phyloP scores from a whole-genome alignment of 352 stramenopile genomes.

The Globisporangium paroecandrum region DNA sequence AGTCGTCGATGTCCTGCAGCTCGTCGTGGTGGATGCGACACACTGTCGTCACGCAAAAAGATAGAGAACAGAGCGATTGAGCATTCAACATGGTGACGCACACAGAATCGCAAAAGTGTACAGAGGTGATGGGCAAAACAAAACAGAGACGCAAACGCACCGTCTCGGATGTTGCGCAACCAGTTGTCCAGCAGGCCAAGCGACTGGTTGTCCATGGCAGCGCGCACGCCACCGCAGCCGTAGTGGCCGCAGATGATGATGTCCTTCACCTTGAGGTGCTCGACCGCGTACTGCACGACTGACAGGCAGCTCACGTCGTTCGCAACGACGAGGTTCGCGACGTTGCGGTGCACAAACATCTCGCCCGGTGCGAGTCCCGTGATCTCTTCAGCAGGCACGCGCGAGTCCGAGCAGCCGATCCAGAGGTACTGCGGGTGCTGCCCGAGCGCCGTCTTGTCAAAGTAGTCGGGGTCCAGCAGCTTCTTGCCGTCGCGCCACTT shows the following conservation, averaged over 20 bases:
- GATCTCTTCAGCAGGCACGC: slow-evolving; percentile 84
- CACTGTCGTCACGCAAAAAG: slow-evolving; percentile 36
- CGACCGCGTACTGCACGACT: slow-evolving; percentile 75
- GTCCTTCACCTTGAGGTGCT: slow-evolving; percentile 77
- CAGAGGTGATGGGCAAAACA: background rate
- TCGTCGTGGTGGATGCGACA: slow-evolving; percentile 87
- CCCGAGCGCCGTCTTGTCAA: slow-evolving; percentile 62
- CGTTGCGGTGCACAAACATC: slow-evolving; percentile 91
- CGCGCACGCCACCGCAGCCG: slow-evolving; percentile 80
- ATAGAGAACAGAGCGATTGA: background rate
- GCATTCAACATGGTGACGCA: background rate
- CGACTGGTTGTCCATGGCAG: slow-evolving; percentile 41
- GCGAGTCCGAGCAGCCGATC: slow-evolving; percentile 90
- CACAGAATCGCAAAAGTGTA: background rate
- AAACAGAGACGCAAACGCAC: slow-evolving; percentile 3
- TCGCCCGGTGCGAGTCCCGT: slow-evolving; percentile 78
- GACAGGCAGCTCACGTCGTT: slow-evolving; percentile 72
- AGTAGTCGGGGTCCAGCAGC: slow-evolving; percentile 68
- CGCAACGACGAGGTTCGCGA: slow-evolving; percentile 73
- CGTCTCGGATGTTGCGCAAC: slow-evolving; percentile 64
- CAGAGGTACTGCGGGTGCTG: slow-evolving; percentile 90
- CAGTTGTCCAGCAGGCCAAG: slow-evolving; percentile 63
- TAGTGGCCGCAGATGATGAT: slow-evolving; percentile 90
- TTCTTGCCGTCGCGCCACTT: slow-evolving; percentile 79
- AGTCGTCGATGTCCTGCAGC: slow-evolving; percentile 78